Percentiles rank a stretch among this genome's conserved stretches.
These are phyloP conservation scores for Nothophytophthora sp. DNA, from an alignment of 352 stramenopile species.

Conservation along the genomic window DNA sequence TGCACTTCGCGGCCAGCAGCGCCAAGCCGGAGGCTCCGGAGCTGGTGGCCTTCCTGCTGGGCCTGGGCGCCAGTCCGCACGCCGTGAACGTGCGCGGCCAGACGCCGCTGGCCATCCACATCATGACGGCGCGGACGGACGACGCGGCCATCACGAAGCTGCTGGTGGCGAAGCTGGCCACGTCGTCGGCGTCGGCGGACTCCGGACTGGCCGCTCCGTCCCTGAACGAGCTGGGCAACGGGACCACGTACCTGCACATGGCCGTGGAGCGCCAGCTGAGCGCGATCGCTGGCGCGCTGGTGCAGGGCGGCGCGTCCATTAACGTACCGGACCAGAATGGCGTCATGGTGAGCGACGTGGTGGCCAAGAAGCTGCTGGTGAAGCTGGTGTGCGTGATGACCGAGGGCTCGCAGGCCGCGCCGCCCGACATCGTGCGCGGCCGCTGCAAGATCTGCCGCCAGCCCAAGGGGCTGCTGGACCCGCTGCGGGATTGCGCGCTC, in stretches of 20 bases:
- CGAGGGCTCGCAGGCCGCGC: constrained; percentile 68
- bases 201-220: constrained; percentile 16
- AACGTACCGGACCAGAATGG: constrained; percentile 83
- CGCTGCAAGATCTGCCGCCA: constrained; percentile 87
- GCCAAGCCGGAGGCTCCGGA: constrained; percentile 52
- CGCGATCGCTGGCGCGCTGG: constrained; percentile 66
- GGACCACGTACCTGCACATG: constrained; percentile 87
- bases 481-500: constrained; percentile 72
- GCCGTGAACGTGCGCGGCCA: constrained; percentile 80
- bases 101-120: constrained; percentile 85
- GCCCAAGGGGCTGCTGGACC: constrained; percentile 72
- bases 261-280: constrained; percentile 64
- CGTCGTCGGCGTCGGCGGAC: constrained; percentile 12
- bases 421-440: constrained; percentile 51
- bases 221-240: constrained; percentile 73
- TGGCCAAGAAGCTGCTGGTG: constrained; percentile 76
- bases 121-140: constrained; percentile 71
- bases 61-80: constrained; percentile 56
- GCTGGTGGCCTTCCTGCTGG: constrained; percentile 73
- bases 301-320: constrained; percentile 76
- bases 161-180: constrained; percentile 47
- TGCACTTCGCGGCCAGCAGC: constrained; percentile 81
- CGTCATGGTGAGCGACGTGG: constrained; percentile 76
- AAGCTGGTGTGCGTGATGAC: constrained; percentile 81
- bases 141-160: constrained; percentile 50